Evolutionary conservation across 768 basidiomycete species (phyloP), one percentile per base, ranked within the genome.

Genomic region (Pulveroboletus sp.): DNA sequence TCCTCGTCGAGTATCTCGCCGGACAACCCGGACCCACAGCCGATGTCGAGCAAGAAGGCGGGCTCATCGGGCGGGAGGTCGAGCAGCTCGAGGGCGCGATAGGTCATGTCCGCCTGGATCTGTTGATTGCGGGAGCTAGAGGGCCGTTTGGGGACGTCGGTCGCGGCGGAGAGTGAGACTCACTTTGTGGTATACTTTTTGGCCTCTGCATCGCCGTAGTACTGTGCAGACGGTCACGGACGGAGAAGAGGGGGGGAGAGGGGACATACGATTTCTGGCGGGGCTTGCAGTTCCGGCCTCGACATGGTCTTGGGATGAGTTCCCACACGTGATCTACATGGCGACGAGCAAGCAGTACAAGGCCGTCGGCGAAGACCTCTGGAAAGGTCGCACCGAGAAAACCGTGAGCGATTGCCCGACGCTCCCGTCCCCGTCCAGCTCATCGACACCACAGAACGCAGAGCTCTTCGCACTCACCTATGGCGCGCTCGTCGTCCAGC

Each of bases 91-190:
- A 99, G 72, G 2, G 94, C 94, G 57, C 96, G 81, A 59, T 93
- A 89, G 14, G 96, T 96, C 96, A 99, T 97, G 55, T 94, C 86
- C 10, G 93, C 87, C 64, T 99, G 96, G 53, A 99, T 93, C 65
- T 87, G 85, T 67, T 98, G 94, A 62, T 95, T 92, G 45, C 96
- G 93, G 26, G 94, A 85, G 72, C 93, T 96, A 52, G 41, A 30
- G 47, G 41, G 56, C 58, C 50, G 53, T 14, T 24, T 47, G n/a
- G 39, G 17, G 19, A 22, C 12, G 5, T 41, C 22, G 32, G 7
- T 27, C 14, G 0, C 8, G 40, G 47, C 8, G 41, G 46, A 32
- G 40, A 26, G n/a, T 8, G 29, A 17, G 23, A 65, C 77, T 47
- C 61, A 94, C 93, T 95, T 97, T 74, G 82, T 81, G 0, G 96